Base-by-base conservation (phyloP, 2,329 filamentous ascomycete species). In the Aspergillus brunneoviolaceus region DNA sequence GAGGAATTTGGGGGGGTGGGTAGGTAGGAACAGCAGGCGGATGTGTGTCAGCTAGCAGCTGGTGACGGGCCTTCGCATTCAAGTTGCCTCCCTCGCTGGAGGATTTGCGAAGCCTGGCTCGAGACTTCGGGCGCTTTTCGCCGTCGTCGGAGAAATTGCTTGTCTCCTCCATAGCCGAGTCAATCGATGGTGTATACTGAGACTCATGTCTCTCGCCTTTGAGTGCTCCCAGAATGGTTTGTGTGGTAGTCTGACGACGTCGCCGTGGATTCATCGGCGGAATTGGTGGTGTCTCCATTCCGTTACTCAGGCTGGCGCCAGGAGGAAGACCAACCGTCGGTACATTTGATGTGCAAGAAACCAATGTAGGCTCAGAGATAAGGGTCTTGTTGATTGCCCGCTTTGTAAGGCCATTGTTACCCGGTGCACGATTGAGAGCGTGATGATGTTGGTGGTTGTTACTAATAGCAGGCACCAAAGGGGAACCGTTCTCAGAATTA, bases 221-320 rank as follows among this genome's bases (percentile, higher is more conserved):
- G 61, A 78, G 73, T 33, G 68, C 77, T 55, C 63, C 75, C 55
- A 74, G 65, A 49, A 75, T 79, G 57, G 69, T 79, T 64, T 75
- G 79, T 31, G 71, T 80, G 64, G 70, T 77, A 54, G 70, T 79
- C 65, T 71, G 82, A 14, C 82, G 81, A 56, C 84, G 80, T 49
- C 85, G 79, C 60, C 82, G 81, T 1, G 85, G 84, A 67, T 87
- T 87, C 79, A 86, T 84, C 0, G 84, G 81, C 29, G 85, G 84
- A 6, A 87, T 72, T 1, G 85, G 83, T 11, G 84, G 83, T 1
- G 78, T 73, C n/a, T 74, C 72, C 65, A 77, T 79, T 51, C 82
- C 83, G 59, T 84, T 85, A 72, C 76, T 81, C 39, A 85, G 74
- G 5, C 80, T 82, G 2, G 83, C 81, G 29, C 82, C 82, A n/a